Base-by-base conservation (phyloP, 352 stramenopile genomes). In the Thalassiosira hispida region DNA sequence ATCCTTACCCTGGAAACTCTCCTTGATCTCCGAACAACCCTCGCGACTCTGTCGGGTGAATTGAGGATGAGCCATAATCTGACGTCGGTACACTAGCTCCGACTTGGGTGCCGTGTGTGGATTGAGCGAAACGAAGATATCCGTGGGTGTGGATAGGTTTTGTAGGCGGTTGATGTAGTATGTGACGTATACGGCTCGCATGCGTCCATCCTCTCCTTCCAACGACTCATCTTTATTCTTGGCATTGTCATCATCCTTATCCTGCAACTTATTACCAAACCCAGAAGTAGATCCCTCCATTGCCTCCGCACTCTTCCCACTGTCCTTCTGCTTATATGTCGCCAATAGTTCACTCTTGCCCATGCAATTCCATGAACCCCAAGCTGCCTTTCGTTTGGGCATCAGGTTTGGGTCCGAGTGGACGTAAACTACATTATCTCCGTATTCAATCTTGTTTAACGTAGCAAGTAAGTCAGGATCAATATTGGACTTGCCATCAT, bases 71-170 rank as follows among this genome's bases (percentile, higher is more conserved):
- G 86, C 77, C 70, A 92, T 89, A 62, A 69, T 91, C 40, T 67
- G 92, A 81, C 53, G 81, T 73, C 85, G 66, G 71, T 94, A 81
- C 1, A 89, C 91, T 27, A 94, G 75, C 6, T 83, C 82, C 40
- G 85, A 81, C 18, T 89, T 80, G 8, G 93, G 91, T 56, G 57
- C 38, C 23, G 85, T 81, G 64, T 92, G 83, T 18, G 95, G 94
- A 79, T 97, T 97, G 14, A 97, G 81, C 18, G 87, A 95, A n/a
- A 97, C 91, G 53, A 97, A 96, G 14, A 96, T 84, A 51, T 95
- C 80, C 4, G 73, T 83, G 14, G 83, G 53, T 16, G 90, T 91
- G 42, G 90, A 71, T 1, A 97, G 79, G 71, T 95, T 96, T 84
- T 97, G 95, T 6, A 97, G 83, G 46, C 84, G 76, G 78, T 96